A percentile compares a stretch with the other conserved stretches of the same genome.
These are phyloP conservation scores for Fusarium drepaniforme DNA, from an alignment of 2,329 filamentous ascomycete genomes.

Conservation along the genomic window DNA sequence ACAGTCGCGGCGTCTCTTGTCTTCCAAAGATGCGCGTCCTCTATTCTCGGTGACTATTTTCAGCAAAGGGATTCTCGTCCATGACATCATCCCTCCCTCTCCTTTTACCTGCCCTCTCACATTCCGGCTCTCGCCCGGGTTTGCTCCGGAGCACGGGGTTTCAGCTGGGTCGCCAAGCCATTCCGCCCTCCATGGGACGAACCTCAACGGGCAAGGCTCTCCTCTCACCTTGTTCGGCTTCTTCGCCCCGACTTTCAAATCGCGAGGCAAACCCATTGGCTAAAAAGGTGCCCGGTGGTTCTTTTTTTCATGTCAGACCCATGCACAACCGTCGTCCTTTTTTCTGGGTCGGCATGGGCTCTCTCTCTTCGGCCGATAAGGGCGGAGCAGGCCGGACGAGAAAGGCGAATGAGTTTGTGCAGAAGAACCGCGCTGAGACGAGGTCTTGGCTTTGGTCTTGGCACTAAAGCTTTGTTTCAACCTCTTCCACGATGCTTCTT, in stretches of 20 bases:
- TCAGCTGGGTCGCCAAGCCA: slow-evolving; percentile 3
- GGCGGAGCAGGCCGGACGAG: slow-evolving; percentile 22
- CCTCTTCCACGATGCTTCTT: slow-evolving; percentile 28
- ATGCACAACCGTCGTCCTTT: slow-evolving; percentile 1
- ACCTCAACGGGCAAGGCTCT: background rate
- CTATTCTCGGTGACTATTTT: background rate
- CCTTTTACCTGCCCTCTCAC: slow-evolving; percentile 6
- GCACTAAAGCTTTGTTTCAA: slow-evolving; percentile 41
- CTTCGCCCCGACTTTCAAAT: slow-evolving; percentile 19
- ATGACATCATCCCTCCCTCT: slow-evolving; percentile 26
- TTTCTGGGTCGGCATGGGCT: slow-evolving; percentile 5
- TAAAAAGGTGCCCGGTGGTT: slow-evolving; percentile 26
- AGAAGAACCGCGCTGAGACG: slow-evolving; percentile 13
- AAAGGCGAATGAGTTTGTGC: slow-evolving; percentile 1
- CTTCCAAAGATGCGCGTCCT: background rate
- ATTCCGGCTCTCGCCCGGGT: slow-evolving; percentile 34
- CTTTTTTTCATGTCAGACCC: background rate
- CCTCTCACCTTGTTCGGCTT: slow-evolving; percentile 17
- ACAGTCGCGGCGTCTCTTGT: background rate
- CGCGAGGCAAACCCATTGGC: slow-evolving; percentile 17
- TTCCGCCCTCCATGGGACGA: slow-evolving; percentile 4
- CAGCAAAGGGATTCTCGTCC: background rate
- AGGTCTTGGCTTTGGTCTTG: slow-evolving; percentile 41
- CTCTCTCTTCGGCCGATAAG: slow-evolving; percentile 33
- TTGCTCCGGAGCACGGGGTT: slow-evolving; percentile 21